Base-by-base conservation (phyloP, 805 yeast genomes). In the Ogataea minuta region DNA sequence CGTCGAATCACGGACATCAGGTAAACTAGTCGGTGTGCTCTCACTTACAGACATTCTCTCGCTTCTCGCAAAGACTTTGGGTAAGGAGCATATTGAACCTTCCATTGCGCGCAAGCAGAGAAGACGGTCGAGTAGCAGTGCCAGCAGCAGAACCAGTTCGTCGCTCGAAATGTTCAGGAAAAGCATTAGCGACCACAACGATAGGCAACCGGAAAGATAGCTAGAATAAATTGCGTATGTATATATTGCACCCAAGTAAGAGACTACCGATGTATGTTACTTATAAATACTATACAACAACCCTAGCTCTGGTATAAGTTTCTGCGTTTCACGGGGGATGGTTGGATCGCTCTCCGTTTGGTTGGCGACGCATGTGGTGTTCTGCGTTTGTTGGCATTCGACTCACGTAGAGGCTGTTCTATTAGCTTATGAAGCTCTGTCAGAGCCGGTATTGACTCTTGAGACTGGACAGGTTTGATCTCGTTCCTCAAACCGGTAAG, bases 41-140 rank as follows among this genome's bases (percentile, higher is more conserved):
- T 86, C 96, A 3, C 68, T 93, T 51, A 91, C 98, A 0, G 99
- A 91, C 62, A 82, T 91, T 23, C 66, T 93, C 34, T 86, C 90
- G 12, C 64, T 88, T 30, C 73, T 91, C 46, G 95, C 96, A 7
- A 74, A 80, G 51, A 77, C 76, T 24, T 73, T 80, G 41, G 96
- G 95, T 3, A 76, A 76, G 54, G 68, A 67, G 39, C 58, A 59
- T 34, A 80, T 87, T 16, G 96, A 91, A 57, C 98, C 99, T 4
- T 79, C 73, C 27, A 73, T 76, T 37, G 97, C 97, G 3, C 77
- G 98, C 60, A 82, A 88, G 57, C 93, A 87, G 62, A 78, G 98
- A 60, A 75, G 96, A 55, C 74, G 88, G 59, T 72, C 80, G 4
- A 62, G 68, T 55, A 64, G 66, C 23, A 60, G 68, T 9, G 36